Evolutionary conservation across 2,329 filamentous ascomycete species (phyloP).

Genomic region (Curvularia verruculosa): DNA sequence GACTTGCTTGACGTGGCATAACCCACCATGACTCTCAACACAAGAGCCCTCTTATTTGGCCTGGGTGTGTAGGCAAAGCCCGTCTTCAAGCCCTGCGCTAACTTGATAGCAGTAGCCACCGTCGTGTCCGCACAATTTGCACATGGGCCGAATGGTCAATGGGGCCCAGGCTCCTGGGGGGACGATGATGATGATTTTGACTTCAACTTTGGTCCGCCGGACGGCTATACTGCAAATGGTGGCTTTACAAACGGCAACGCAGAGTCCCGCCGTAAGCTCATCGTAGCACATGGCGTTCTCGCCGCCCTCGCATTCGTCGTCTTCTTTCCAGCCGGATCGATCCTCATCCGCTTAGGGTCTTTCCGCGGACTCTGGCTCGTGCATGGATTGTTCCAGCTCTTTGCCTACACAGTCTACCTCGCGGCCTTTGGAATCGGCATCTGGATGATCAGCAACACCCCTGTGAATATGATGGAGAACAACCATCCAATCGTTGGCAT

Average conservation of each 20-base stretch:
- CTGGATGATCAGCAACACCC: slow-evolving; percentile 52
- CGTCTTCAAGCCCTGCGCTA: background rate
- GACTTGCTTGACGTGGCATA: slow-evolving; percentile 1
- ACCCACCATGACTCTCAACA: slow-evolving; percentile 17
- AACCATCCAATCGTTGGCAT: slow-evolving; percentile 63
- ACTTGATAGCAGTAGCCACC: slow-evolving; percentile 14
- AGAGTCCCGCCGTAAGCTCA: slow-evolving; percentile 29
- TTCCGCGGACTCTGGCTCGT: slow-evolving; percentile 52
- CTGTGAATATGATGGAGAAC: slow-evolving; percentile 34
- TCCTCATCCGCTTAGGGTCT: slow-evolving; percentile 50
- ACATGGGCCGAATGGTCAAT: slow-evolving; percentile 8
- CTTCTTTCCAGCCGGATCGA: slow-evolving; percentile 54
- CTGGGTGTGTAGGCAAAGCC: slow-evolving; percentile 16
- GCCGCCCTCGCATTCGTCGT: slow-evolving; percentile 53
- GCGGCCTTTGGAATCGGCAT: slow-evolving; percentile 60
- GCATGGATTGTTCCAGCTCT: slow-evolving; percentile 55
- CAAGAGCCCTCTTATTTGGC: slow-evolving; percentile 16
- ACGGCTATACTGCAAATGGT: slow-evolving; percentile 6
- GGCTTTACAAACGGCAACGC: slow-evolving; percentile 1
- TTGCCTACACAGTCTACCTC: slow-evolving; percentile 56
- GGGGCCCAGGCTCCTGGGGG: slow-evolving; percentile 18
- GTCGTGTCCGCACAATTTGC: slow-evolving; percentile 25
- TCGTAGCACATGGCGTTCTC: slow-evolving; percentile 52
- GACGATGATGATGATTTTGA: slow-evolving; percentile 7
- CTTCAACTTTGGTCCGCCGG: background rate